phyloP scores from a whole-genome alignment of 2,329 filamentous ascomycete genomes.

The Pezicula radicicola region DNA sequence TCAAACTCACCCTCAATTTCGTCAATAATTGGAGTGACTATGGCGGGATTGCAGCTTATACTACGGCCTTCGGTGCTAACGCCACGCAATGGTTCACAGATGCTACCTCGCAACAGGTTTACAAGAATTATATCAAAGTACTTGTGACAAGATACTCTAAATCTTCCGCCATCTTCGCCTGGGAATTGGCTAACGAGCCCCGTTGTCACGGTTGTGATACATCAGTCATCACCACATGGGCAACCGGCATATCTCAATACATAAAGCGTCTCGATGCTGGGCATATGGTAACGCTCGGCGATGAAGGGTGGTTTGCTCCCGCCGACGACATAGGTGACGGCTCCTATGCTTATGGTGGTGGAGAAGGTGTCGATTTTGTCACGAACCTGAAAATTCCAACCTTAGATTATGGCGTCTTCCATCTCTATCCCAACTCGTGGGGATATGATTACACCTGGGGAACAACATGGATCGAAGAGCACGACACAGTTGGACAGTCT shows the following conservation, averaged over 20 bases:
- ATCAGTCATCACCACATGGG: slow-evolving; percentile 58
- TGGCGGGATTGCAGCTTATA: slow-evolving; percentile 59
- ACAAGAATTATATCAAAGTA: slow-evolving; percentile 54
- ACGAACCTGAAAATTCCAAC: slow-evolving; percentile 43
- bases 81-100: slow-evolving; percentile 56
- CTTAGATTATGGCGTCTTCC: slow-evolving; percentile 50
- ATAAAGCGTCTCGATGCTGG: slow-evolving; percentile 59
- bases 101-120: slow-evolving; percentile 48
- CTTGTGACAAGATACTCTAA: slow-evolving; percentile 57
- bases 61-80: slow-evolving; percentile 49
- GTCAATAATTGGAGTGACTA: slow-evolving; percentile 70
- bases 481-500: slow-evolving; percentile 34
- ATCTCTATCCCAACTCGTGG: slow-evolving; percentile 47
- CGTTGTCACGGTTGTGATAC: slow-evolving; percentile 58
- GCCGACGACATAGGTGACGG: slow-evolving; percentile 33
- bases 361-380: slow-evolving; percentile 46
- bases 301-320: slow-evolving; percentile 55
- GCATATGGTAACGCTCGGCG: slow-evolving; percentile 62
- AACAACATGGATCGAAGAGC: slow-evolving; percentile 42
- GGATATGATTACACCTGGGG: slow-evolving; percentile 35
- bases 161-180: slow-evolving; percentile 60
- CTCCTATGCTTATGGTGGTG: slow-evolving; percentile 39
- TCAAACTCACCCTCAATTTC: slow-evolving; percentile 62
- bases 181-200: slow-evolving; percentile 67
- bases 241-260: slow-evolving; percentile 51